Base-by-base conservation (phyloP, 2,329 filamentous ascomycete species). In the Dendryphion nanum region DNA sequence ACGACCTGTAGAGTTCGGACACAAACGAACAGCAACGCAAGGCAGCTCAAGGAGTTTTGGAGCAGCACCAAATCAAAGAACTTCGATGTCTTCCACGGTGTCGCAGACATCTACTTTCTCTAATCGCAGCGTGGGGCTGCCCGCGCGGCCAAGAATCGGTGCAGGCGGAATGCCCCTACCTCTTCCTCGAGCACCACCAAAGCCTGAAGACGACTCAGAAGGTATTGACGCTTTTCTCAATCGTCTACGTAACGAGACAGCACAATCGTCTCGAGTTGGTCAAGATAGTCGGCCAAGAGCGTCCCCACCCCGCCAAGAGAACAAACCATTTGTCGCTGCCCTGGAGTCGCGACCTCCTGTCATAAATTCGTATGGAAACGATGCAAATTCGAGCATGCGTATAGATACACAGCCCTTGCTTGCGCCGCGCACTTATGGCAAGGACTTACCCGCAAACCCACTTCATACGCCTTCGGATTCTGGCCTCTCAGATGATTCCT, bases 381-480 rank as follows among this genome's bases (percentile, higher is more conserved):
- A 38, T 26, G 46, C 47, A 38, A 42, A 34, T 36, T 31, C 42
- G 20, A 42, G 40, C 31, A 23, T 40, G 28, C 44, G 50, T 19
- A 42, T 40, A 12, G 43, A 55, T 28, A 51, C 55, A 18, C 26
- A 35, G 5, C 44, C 44, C 18, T 45, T 55, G 33, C 59, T 57
- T 33, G 54, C 54, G 19, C 45, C 56, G 17, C 48, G 55, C 15
- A 51, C 31, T 12, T 57, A 49, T 16, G 48, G 40, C 20, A 47
- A 42, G 32, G 51, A 62, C 19, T 35, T 53, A 15, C 52, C 60
- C 4, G 20, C 45, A 40, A 63, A 59, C 23, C 37, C 54, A 4
- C 45, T 64, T 2, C 62, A 68, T 36, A 65, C 63, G 14, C 63
- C 65, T 21, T 67, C 62, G 6, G 63, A 67, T 38, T 69, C 66